Conservation (phyloP, 2,329 filamentous ascomycete species). For the Tolypocladium amazonense region DNA sequence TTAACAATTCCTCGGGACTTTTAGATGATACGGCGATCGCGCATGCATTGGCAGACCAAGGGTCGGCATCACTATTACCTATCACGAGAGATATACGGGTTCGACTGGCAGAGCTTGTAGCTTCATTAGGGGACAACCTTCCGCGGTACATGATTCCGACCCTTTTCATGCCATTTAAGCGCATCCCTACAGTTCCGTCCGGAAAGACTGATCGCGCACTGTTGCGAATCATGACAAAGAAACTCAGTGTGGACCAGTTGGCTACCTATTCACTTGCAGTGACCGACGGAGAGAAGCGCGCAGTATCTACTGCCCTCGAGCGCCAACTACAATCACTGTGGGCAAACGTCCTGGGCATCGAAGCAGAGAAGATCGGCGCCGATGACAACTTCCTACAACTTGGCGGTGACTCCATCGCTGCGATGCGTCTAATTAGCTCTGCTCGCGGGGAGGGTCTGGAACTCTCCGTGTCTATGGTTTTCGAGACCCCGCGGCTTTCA, state of each 20-base stretch:
- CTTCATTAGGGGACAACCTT: neutral
- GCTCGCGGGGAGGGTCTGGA: neutral
- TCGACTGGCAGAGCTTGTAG: neutral
- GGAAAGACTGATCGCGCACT: neutral
- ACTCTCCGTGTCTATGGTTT: neutral
- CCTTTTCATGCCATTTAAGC: neutral
- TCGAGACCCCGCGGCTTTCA: neutral
- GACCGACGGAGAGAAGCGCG: neutral
- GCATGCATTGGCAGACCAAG: neutral
- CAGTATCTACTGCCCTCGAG: neutral
- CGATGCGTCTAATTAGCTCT: constrained; percentile 1
- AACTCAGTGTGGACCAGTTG: neutral
- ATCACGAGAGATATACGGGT: neutral
- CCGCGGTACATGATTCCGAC: neutral
- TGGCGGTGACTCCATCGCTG: constrained; percentile 6
- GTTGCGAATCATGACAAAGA: neutral
- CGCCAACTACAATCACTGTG: neutral
- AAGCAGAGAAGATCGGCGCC: neutral
- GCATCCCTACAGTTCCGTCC: neutral
- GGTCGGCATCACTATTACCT: neutral
- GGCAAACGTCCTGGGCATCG: neutral
- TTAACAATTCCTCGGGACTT: neutral
- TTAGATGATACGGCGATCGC: neutral
- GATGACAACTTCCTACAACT: constrained; percentile 5
- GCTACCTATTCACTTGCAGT: neutral